Percentiles rank a stretch among this genome's conserved stretches.
Conservation (phyloP, 306 rosid species). For the Vigna unguiculata region DNA sequence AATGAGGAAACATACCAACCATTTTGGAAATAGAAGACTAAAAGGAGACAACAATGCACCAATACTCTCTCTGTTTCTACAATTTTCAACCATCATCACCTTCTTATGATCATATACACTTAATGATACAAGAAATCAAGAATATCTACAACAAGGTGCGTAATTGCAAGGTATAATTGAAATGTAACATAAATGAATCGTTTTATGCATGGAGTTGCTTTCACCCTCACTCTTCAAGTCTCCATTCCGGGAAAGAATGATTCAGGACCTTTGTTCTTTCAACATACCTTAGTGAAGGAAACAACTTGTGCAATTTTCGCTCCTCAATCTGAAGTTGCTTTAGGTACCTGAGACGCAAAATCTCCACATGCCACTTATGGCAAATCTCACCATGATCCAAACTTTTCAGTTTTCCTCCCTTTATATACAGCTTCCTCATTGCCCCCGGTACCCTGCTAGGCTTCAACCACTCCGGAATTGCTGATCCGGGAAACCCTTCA, state of each 20-base stretch:
- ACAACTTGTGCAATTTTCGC: not conserved
- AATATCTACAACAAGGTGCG: no score
- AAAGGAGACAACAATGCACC: no score
- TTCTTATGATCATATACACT: no score
- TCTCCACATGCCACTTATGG: not conserved
- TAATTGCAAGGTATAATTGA: no score
- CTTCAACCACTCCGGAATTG: not conserved
- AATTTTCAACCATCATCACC: no score
- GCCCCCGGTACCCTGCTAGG: not conserved
- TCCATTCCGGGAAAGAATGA: not conserved
- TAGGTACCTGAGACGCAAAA: not conserved
- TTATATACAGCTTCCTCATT: conserved; percentile 30
- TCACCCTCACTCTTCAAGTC: not conserved
- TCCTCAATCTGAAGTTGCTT: not conserved
- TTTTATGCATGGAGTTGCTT: not conserved
- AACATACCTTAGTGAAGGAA: not conserved
- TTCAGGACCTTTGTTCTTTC: not conserved
- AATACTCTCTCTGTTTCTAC: no score
- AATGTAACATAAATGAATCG: not conserved
- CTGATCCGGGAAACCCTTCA: not conserved
- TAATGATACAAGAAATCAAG: no score
- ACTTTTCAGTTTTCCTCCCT: conserved; percentile 22
- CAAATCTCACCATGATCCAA: not conserved
- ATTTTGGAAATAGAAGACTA: no score
- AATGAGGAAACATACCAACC: no score